Evolutionary conservation across 2,329 filamentous ascomycete species (phyloP), one percentile per base, ranked within the genome.

Genomic region (Nemania bipapillata): DNA sequence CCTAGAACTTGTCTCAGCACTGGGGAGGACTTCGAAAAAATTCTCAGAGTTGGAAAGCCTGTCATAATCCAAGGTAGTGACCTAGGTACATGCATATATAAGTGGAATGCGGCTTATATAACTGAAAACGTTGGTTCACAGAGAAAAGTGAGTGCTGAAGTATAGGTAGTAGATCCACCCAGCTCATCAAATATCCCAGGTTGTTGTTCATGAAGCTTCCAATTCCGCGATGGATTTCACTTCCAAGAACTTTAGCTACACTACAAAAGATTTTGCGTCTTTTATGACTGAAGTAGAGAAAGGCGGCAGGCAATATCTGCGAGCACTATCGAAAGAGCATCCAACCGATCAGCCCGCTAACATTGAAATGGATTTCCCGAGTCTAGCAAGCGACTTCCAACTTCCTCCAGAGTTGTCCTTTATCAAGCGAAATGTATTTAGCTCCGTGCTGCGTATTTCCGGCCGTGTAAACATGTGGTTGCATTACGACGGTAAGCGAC

Each of bases 391-490:
- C 1, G 93, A 96, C 77, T 97, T 97, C 78, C 75, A 78, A 15
- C 79, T 97, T 1, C 92, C 93, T 0, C 73, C 82, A 0, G 83
- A 89, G 69, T 81, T 97, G 9, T 79, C 79, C 0, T 81, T 86
- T 37, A 88, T 92, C 3, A 77, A 76, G 4, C 81, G 89, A n/a
- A 88, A 89, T 69, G 79, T 87, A 3, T 93, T 96, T 77, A 95
- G 91, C 77, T 94, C 92, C 2, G 90, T 94, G 0, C 81, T 97
- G 26, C 87, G 93, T 22, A 89, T 97, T 68, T 95, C 92, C 3
- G 92, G 92, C 0, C 88, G 88, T 1, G 91, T 95, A 11, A 91
- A 90, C 47, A 92, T 97, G 87, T 97, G 94, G 94, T 84, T 97
- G 35, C 93, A 96, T 79, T 96, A 96, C 81, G 92, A 96, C 80